A percentile compares a stretch with the other conserved stretches of the same genome.
Evolutionary conservation across 495 filamentous ascomycete species (phyloP).

Genomic region (Lophium mytilinum): DNA sequence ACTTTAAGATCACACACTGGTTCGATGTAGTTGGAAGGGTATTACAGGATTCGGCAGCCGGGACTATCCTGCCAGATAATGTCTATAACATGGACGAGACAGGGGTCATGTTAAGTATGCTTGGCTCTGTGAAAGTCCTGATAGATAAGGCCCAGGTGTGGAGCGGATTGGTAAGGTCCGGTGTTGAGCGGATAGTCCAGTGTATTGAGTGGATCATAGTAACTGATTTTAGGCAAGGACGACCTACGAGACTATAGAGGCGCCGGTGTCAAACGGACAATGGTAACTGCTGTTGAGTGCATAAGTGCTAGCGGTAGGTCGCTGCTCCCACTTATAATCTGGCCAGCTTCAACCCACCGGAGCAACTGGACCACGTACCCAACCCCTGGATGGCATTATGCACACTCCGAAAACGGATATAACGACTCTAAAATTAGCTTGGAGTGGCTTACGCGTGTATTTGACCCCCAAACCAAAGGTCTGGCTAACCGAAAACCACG

Average conservation of each 20-base stretch:
- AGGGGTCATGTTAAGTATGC: background rate
- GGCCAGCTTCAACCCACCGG: background rate
- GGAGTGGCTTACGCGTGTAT: background rate
- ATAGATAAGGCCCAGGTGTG: background rate
- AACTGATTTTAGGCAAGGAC: background rate
- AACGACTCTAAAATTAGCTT: background rate
- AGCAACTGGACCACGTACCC: background rate
- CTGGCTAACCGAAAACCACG: background rate
- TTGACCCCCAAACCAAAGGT: background rate
- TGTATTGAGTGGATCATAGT: no score
- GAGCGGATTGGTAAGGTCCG: background rate
- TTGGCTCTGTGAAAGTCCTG: background rate
- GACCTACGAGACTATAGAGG: background rate
- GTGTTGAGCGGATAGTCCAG: no score
- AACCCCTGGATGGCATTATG: constrained; percentile 6
- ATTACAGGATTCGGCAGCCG: background rate
- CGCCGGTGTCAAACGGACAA: background rate
- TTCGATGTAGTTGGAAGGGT: background rate
- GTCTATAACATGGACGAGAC: background rate
- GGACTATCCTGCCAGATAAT: background rate
- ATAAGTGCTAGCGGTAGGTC: background rate
- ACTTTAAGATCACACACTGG: background rate
- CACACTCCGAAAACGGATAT: background rate
- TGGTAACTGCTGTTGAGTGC: background rate
- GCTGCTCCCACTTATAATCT: background rate